Conservation (phyloP, 2,329 filamentous ascomycete species). For the Tolypocladium amazonense region DNA sequence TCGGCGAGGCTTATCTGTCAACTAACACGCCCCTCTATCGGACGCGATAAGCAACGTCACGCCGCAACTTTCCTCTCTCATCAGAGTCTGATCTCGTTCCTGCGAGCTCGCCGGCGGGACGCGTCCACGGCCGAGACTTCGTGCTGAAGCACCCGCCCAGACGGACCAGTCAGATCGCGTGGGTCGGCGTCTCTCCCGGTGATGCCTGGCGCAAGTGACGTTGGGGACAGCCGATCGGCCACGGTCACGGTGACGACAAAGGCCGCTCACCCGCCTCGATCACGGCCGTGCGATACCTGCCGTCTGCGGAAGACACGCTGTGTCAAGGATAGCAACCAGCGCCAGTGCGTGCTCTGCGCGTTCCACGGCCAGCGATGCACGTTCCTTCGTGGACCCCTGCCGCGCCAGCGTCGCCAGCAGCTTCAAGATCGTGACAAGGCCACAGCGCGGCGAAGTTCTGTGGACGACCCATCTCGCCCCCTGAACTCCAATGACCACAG, state of each 20-base stretch:
- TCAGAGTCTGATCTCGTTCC: neutral
- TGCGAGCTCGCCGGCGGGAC: neutral
- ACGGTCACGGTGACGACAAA: neutral
- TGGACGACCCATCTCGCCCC: neutral
- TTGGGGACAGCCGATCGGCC: neutral
- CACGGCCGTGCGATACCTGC: slow-evolving; percentile 52
- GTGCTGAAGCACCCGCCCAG: neutral
- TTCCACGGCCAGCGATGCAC: slow-evolving; percentile 60
- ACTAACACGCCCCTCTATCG: neutral
- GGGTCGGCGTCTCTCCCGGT: neutral
- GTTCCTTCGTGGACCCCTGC: slow-evolving; percentile 36
- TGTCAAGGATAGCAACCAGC: slow-evolving; percentile 48
- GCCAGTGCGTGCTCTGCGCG: slow-evolving; percentile 52
- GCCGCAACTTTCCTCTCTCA: neutral
- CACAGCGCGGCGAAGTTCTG: neutral
- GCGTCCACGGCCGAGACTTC: neutral
- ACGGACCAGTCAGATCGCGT: neutral
- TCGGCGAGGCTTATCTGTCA: neutral
- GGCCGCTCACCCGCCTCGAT: neutral
- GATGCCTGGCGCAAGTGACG: neutral
- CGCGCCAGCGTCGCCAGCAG: slow-evolving; percentile 14
- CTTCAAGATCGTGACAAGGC: neutral
- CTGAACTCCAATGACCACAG: neutral
- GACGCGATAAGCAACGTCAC: neutral
- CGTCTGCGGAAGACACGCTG: slow-evolving; percentile 55